Evolutionary conservation across 768 basidiomycete species (phyloP), one percentile per base, ranked within the genome.

Genomic region (Tricholomella constricta): DNA sequence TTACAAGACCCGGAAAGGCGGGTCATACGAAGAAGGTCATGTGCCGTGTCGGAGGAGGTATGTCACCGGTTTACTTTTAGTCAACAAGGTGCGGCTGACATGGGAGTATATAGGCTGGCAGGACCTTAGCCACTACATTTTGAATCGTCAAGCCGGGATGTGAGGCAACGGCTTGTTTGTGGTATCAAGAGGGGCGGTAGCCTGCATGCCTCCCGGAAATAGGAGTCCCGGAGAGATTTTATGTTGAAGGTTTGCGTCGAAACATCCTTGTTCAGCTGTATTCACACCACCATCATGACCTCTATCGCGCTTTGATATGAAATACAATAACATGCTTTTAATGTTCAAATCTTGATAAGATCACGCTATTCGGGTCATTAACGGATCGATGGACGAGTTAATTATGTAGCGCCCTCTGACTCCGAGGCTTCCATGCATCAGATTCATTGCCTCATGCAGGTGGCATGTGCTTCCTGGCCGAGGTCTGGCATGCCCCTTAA

Each of bases 41-140:
- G 87, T 91, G 88, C 71, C 85, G 92, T 54, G 88, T 94, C 56
- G 92, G 92, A 41, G 91, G 89, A 69, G 90, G 90, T 86, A 58
- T 64, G 84, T 76, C 6, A 46, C 41, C 53, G 54, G 31, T 47
- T 32, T 51, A 19, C 34, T 11, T 12, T 45, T 37, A 10, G 47
- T 40, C 8, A 19, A 19, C 17, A 25, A 49, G 17, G 38, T 38
- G 42, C 0, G 35, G 2, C 52, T 62, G 53, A 59, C 55, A 45
- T 45, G 43, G 35, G 38, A 50, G 49, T 15, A 42, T 40, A 40
- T 63, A 86, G 88, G 88, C 35, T 91, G 88, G 89, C 89, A 90
- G 62, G 88, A 90, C 72, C 73, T 91, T 54, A 83, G 81, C 61
- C 69, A 88, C 52, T 91, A 89, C 64, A 82, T 91, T 63, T 70